Evolutionary conservation across 139 green algal species (phyloP).

Genomic region (Trebouxia sp.): DNA sequence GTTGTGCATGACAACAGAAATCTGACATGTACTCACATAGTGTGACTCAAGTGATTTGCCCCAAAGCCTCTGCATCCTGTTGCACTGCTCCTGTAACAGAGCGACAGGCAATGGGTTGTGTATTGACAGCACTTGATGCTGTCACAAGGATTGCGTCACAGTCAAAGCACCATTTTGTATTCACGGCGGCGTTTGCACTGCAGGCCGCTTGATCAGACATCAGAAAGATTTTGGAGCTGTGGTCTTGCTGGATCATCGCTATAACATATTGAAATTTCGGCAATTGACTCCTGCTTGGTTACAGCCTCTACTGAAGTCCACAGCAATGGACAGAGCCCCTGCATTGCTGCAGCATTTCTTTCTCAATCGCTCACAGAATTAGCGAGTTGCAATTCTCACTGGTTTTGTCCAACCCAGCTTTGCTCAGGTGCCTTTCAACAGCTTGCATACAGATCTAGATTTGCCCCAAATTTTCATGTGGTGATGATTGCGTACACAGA

Average conservation of each 20-base stretch:
- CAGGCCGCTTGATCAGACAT: constrained; percentile 25
- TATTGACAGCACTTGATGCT: not conserved
- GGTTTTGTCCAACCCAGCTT: too few species aligned
- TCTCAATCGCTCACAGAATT: too few species aligned
- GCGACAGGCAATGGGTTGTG: not conserved
- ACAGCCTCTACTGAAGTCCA: not conserved
- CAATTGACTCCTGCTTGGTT: constrained; percentile 16
- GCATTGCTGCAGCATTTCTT: not conserved
- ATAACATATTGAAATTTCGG: not conserved
- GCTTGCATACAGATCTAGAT: too few species aligned
- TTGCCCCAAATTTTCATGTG: too few species aligned
- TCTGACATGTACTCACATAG: too few species aligned
- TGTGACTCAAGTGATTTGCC: too few species aligned
- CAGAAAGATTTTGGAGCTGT: constrained; percentile 16
- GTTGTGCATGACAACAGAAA: too few species aligned
- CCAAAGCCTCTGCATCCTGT: not conserved
- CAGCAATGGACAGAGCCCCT: not conserved
- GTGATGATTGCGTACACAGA: too few species aligned
- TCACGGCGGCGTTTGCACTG: not conserved
- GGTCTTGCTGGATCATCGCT: constrained; percentile 14
- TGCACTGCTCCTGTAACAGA: not conserved
- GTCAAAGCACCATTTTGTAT: not conserved
- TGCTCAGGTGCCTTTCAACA: too few species aligned
- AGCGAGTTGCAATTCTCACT: too few species aligned
- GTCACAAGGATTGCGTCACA: not conserved